Conservation (phyloP, 176 grass and related monocot species). For the Panicum miliaceum region DNA sequence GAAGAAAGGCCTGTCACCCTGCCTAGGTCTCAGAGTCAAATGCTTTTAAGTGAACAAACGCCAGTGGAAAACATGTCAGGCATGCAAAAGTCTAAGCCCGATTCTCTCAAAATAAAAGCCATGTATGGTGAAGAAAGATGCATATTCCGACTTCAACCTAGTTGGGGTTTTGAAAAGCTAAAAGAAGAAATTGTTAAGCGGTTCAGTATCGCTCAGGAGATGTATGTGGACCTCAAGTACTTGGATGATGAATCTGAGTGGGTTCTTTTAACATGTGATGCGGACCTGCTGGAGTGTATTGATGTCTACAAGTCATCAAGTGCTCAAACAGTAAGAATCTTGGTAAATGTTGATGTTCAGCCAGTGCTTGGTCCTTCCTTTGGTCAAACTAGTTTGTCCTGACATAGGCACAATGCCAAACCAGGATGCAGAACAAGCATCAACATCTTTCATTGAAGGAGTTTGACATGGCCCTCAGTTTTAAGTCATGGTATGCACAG, state of each 20-base stretch:
- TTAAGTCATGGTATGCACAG: conserved; percentile 29
- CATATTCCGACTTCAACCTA: conserved; percentile 79
- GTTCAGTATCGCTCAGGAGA: conserved; percentile 49
- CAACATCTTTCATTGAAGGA: conserved; percentile 29
- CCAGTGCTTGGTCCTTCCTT: conserved; percentile 44
- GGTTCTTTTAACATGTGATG: conserved; percentile 94
- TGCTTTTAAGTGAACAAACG: conserved; percentile 53
- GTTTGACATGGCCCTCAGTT: neutral
- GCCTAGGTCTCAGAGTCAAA: conserved; percentile 45
- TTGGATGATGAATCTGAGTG: conserved; percentile 98
- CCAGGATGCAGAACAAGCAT: conserved; percentile 17
- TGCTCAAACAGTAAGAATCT: conserved; percentile 78
- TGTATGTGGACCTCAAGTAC: conserved; percentile 74
- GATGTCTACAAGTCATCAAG: conserved; percentile 79
- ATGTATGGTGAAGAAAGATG: conserved; percentile 89
- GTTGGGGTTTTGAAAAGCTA: conserved; percentile 75
- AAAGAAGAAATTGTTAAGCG: conserved; percentile 80
- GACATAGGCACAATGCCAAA: conserved; percentile 33
- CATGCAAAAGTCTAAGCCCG: conserved; percentile 49
- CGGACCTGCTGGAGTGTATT: conserved; percentile 84
- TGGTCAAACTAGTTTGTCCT: conserved; percentile 48
- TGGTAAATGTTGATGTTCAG: conserved; percentile 48
- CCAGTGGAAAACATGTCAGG: conserved; percentile 33
- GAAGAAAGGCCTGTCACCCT: conserved; percentile 48
- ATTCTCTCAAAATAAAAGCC: conserved; percentile 88